These are phyloP conservation scores for Russula emetica DNA, from an alignment of 768 basidiomycete species.

Conservation along the genomic window DNA sequence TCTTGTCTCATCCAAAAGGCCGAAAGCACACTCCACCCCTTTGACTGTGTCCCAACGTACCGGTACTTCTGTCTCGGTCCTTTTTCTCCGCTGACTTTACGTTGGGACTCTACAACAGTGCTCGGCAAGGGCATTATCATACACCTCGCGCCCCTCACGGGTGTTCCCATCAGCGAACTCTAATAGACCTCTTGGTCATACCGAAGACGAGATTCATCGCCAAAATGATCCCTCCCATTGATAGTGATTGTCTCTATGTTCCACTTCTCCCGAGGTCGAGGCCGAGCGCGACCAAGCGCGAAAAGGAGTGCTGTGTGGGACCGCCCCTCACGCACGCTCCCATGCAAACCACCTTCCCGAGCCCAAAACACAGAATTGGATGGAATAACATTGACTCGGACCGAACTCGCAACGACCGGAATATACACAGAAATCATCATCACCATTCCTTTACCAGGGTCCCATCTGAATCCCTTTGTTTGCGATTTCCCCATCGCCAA, in stretches of 20 bases:
- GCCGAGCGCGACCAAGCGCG: conserved; percentile 8
- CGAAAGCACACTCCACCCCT: neutral
- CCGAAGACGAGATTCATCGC: no score
- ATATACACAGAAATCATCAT: neutral
- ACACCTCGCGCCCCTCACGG: no score
- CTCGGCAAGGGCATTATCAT: no score
- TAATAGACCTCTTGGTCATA: no score
- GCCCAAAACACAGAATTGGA: neutral
- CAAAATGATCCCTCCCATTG: no score
- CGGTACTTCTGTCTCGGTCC: neutral
- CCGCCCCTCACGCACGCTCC: conserved; percentile 3
- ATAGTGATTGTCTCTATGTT: no score
- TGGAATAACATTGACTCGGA: neutral
- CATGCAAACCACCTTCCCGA: conserved; percentile 3
- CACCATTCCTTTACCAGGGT: neutral
- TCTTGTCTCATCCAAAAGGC: neutral
- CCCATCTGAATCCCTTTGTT: neutral
- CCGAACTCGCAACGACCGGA: neutral
- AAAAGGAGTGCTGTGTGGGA: conserved; percentile 2
- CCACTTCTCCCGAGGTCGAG: no score
- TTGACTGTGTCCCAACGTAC: neutral
- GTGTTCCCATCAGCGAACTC: no score
- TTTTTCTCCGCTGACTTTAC: neutral
- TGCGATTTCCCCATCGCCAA: neutral
- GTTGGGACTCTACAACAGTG: neutral